Conservation (phyloP, 345 rosid genomes). For the Linum lewisii region DNA sequence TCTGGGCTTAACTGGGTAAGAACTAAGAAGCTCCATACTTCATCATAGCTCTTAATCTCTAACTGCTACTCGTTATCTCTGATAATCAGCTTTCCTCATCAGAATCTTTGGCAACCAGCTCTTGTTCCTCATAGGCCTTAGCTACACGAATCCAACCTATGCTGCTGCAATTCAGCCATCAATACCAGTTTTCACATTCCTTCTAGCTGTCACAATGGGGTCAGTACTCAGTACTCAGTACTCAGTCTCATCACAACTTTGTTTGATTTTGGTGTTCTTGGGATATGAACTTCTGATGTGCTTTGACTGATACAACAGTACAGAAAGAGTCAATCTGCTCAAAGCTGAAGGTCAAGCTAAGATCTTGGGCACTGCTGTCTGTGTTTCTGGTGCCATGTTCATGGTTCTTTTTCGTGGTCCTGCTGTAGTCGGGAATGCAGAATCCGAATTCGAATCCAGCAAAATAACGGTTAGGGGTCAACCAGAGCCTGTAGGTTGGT, state of each 20-base stretch:
- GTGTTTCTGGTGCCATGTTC: constrained; percentile 74
- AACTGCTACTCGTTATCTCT: constrained; percentile 6
- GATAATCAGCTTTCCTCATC: constrained; percentile 13
- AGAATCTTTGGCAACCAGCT: constrained; percentile 99
- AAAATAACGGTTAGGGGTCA: constrained; percentile 76
- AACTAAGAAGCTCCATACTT: not conserved
- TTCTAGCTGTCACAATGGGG: constrained; percentile 91
- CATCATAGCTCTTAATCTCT: not conserved
- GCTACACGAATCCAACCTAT: constrained; percentile 92
- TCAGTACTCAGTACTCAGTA: no score
- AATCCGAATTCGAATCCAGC: constrained; percentile 36
- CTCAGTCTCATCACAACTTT: constrained; percentile 19
- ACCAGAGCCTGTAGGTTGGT: constrained; percentile 82
- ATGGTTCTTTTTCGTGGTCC: constrained; percentile 93
- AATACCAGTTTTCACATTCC: constrained; percentile 92
- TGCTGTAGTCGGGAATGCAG: constrained; percentile 50
- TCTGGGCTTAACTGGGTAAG: constrained; percentile 87
- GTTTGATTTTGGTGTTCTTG: not conserved
- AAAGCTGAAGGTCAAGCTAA: constrained; percentile 87
- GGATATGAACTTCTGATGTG: constrained; percentile 12
- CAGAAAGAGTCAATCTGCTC: constrained; percentile 77
- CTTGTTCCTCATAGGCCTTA: constrained; percentile 84
- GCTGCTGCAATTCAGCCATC: constrained; percentile 98
- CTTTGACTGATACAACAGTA: constrained; percentile 50
- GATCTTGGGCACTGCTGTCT: constrained; percentile 70